Evolutionary conservation across 2,329 filamentous ascomycete species (phyloP), one percentile per base, ranked within the genome.

Genomic region (Rutstroemia sp.): DNA sequence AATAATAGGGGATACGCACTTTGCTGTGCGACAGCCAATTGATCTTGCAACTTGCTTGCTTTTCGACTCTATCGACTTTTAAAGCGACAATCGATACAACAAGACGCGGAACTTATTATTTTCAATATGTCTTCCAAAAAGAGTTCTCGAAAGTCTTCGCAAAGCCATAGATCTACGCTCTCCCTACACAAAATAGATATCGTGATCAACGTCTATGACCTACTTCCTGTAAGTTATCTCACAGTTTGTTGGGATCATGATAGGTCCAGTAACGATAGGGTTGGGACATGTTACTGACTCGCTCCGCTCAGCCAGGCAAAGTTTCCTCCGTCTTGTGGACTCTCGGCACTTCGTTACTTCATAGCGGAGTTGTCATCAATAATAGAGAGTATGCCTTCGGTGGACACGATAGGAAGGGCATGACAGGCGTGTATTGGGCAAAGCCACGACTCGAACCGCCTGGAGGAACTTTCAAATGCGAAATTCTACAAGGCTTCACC

Each of bases 341-440:
- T 19, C 69, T 92, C 54, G 89, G 89, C 58, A 81, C 86, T 47
- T 88, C 86, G 5, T 82, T 95, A 37, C 80, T 94, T 5, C 89
- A 95, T 70, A 89, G 89, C 0, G 89, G 88, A 52, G 86, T 95
- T 54, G 88, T 91, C 42, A 89, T 94, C 71, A 85, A 86, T 68
- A 82, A 86, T 63, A 81, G 78, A 61, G 89, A 95, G 75, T 95
- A 94, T 69, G 89, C 89, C 21, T 95, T 89, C 66, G 89, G 89
- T 45, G 89, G 89, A 1, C 89, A 95, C 69, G 83, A 89, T 67
- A 81, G 80, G 63, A 80, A 75, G 50, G 80, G 81, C 23, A 71
- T 86, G 56, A 92, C 87, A 4, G 89, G 89, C 49, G 89, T 95
- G 8, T 95, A 94, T 73, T 91, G 84, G 83, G 92, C 88, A 16